Evolutionary conservation across 2,329 filamentous ascomycete species (phyloP).

Genomic region (Aspergillus phoenicis): DNA sequence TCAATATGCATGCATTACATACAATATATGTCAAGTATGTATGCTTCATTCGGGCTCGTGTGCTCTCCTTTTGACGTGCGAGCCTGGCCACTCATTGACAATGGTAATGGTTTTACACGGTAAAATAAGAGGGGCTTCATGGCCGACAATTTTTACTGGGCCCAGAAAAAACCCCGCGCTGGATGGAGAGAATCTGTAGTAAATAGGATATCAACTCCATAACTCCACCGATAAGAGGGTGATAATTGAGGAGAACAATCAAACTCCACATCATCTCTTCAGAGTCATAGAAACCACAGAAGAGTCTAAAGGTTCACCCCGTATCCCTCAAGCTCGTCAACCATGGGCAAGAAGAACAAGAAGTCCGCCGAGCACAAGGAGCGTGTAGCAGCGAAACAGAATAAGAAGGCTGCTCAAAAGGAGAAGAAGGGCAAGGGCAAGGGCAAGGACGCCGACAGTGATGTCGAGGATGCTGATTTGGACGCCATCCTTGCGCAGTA

Average conservation of each 20-base stretch:
- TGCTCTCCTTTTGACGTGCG: not conserved
- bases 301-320: not conserved
- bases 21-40: too few relatives aligned
- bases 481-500: slow-evolving; percentile 93
- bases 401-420: slow-evolving; percentile 72
- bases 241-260: not conserved
- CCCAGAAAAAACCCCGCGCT: slow-evolving; percentile 3
- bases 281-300: not conserved
- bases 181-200: not conserved
- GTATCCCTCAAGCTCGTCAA: slow-evolving; percentile 3
- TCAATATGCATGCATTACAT: too few relatives aligned
- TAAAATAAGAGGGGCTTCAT: slow-evolving; percentile 1
- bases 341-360: slow-evolving; percentile 59
- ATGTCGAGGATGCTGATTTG: slow-evolving; percentile 88
- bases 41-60: not conserved
- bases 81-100: not conserved
- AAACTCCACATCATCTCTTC: not conserved
- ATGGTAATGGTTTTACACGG: not conserved
- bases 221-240: slow-evolving; percentile 3
- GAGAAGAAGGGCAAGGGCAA: slow-evolving; percentile 81
- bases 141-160: slow-evolving; percentile 2
- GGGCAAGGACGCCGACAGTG: slow-evolving; percentile 72
- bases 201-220: not conserved
- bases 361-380: slow-evolving; percentile 61
- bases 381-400: slow-evolving; percentile 70